A percentile compares a stretch with the other conserved stretches of the same genome.
These are phyloP conservation scores for Gossypium stocksii DNA, from an alignment of 345 rosid species.

Conservation along the genomic window DNA sequence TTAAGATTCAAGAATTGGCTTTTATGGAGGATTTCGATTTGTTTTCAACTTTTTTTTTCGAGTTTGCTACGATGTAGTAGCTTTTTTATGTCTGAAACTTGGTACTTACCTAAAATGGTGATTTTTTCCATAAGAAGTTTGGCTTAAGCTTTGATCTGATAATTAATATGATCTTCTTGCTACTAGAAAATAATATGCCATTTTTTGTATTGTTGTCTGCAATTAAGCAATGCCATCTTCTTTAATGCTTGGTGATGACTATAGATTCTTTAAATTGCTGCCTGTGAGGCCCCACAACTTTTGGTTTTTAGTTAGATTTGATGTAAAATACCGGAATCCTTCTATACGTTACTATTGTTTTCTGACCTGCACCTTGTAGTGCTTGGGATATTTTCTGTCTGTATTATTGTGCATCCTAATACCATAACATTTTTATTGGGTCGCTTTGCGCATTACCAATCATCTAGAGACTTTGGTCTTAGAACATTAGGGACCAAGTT, in stretches of 20 bases:
- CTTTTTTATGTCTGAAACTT: neutral
- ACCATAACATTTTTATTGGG: neutral
- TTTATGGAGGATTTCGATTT: slow-evolving; percentile 12
- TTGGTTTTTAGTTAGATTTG: neutral
- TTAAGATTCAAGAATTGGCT: neutral
- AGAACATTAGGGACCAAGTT: neutral
- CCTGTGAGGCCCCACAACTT: neutral
- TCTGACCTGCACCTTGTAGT: neutral
- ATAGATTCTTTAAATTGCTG: neutral
- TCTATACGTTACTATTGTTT: neutral
- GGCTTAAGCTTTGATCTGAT: neutral
- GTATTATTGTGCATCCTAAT: neutral
- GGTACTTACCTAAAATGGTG: neutral
- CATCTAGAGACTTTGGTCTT: neutral
- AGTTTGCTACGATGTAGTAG: neutral
- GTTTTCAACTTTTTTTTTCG: neutral
- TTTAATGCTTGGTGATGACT: slow-evolving; percentile 1
- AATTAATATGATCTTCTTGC: neutral
- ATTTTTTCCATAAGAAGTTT: neutral
- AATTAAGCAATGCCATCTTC: neutral
- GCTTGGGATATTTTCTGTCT: neutral
- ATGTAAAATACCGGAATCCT: neutral
- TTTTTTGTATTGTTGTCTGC: neutral
- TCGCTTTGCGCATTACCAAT: neutral
- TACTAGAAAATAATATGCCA: neutral